Evolutionary conservation across 352 stramenopile genomes (phyloP).

Genomic region (Pythium aristosporum): DNA sequence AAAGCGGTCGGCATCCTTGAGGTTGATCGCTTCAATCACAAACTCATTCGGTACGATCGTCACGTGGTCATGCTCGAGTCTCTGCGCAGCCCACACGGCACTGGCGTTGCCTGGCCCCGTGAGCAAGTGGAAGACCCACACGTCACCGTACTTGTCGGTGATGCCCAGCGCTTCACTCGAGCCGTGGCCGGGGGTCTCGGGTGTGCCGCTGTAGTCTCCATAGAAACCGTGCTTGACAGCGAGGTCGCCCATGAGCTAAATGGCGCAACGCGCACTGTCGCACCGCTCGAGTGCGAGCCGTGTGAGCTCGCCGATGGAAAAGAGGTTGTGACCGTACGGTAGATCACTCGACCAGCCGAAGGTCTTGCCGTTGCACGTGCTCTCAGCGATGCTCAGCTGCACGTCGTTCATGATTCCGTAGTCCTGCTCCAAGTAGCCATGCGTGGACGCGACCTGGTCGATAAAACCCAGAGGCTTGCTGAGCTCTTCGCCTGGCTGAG

Average conservation of each 20-base stretch:
- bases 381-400: slow-evolving; percentile 93
- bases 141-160: slow-evolving; percentile 86
- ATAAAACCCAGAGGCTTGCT: slow-evolving; percentile 76
- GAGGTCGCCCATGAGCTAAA: slow-evolving; percentile 91
- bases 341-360: slow-evolving; percentile 63
- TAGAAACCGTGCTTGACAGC: slow-evolving; percentile 94
- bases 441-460: slow-evolving; percentile 90
- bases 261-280: slow-evolving; percentile 72
- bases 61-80: slow-evolving; percentile 89
- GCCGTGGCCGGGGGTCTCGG: slow-evolving; percentile 49
- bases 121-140: slow-evolving; percentile 95
- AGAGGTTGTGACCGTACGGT: slow-evolving; percentile 78
- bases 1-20: slow-evolving; percentile 80
- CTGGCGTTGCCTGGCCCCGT: slow-evolving; percentile 83
- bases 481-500: slow-evolving; percentile 1
- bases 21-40: slow-evolving; percentile 88
- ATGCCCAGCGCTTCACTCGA: slow-evolving; percentile 87
- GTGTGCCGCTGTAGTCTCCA: slow-evolving; percentile 83
- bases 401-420: slow-evolving; percentile 96
- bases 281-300: slow-evolving; percentile 91
- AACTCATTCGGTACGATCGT: slow-evolving; percentile 93
- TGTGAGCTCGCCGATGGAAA: slow-evolving; percentile 89
- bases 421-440: slow-evolving; percentile 92
- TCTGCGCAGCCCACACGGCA: slow-evolving; percentile 93
- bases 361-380: slow-evolving; percentile 88